phyloP scores from a whole-genome alignment of 345 rosid genomes.

The Rhodomyrtus tomentosa region DNA sequence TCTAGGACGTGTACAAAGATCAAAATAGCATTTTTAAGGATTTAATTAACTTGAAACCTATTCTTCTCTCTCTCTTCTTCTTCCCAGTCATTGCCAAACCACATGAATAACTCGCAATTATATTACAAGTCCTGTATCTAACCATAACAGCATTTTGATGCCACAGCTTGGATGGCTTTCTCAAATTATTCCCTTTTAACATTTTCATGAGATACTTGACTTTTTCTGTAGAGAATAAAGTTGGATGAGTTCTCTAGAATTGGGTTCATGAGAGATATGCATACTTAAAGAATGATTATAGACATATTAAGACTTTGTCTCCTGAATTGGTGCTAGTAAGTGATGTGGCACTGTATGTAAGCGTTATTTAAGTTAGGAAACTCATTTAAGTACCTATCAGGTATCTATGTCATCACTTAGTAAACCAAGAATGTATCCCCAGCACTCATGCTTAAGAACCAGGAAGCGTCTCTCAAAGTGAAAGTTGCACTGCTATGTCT shows the following conservation, averaged over 20 bases:
- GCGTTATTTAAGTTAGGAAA: too few relatives aligned
- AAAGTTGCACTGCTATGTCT: not conserved
- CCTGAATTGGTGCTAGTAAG: not conserved
- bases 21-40: not conserved
- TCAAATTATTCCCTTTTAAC: not conserved
- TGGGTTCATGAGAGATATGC: not conserved
- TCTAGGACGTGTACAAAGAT: too few relatives aligned
- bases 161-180: not conserved
- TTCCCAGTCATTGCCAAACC: not conserved
- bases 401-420: too few relatives aligned
- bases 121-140: not conserved
- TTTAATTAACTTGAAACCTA: not conserved
- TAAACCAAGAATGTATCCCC: not conserved
- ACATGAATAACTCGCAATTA: not conserved
- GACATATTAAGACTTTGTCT: not conserved
- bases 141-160: not conserved
- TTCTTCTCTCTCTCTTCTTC: not conserved
- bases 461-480: not conserved
- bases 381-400: too few relatives aligned
- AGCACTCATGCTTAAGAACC: not conserved
- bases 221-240: not conserved
- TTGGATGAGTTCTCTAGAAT: not conserved
- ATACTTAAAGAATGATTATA: not conserved
- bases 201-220: not conserved
- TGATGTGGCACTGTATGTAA: too few relatives aligned